phyloP scores from a whole-genome alignment of 768 basidiomycete species.

The Melanogaster broomeanus region DNA sequence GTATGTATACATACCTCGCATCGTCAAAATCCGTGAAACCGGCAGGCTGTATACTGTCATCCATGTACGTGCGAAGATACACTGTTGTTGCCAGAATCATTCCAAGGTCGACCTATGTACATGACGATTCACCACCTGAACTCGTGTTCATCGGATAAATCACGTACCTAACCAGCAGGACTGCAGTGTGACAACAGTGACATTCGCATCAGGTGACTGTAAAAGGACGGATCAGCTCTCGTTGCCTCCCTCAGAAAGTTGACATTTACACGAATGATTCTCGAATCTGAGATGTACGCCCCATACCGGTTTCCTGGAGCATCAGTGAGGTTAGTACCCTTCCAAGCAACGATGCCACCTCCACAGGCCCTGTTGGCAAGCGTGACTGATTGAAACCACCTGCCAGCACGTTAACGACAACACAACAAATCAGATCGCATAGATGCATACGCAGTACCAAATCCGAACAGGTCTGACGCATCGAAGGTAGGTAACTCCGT shows the following conservation, averaged over 20 bases:
- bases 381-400: conserved; percentile 60
- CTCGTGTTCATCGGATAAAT: neutral
- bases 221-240: neutral
- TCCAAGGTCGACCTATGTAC: conserved; percentile 51
- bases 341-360: conserved; percentile 65
- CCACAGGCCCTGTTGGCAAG: conserved; percentile 64
- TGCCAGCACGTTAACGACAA: conserved; percentile 13
- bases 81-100: conserved; percentile 59
- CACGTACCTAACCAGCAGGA: conserved; percentile 51
- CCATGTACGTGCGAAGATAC: conserved; percentile 56
- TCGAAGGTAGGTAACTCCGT: neutral
- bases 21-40: conserved; percentile 53
- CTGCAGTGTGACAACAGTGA: conserved; percentile 44
- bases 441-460: conserved; percentile 53
- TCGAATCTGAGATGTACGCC: conserved; percentile 53
- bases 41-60: conserved; percentile 48
- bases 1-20: conserved; percentile 31
- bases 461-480: conserved; percentile 54
- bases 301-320: conserved; percentile 32
- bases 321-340: conserved; percentile 40
- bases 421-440: neutral
- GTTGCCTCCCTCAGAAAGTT: neutral
- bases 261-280: conserved; percentile 49
- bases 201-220: conserved; percentile 61
- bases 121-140: neutral